Evolutionary conservation across 495 filamentous ascomycete genomes (phyloP), one percentile per base, ranked within the genome.

Genomic region (Penicillium goetzii): DNA sequence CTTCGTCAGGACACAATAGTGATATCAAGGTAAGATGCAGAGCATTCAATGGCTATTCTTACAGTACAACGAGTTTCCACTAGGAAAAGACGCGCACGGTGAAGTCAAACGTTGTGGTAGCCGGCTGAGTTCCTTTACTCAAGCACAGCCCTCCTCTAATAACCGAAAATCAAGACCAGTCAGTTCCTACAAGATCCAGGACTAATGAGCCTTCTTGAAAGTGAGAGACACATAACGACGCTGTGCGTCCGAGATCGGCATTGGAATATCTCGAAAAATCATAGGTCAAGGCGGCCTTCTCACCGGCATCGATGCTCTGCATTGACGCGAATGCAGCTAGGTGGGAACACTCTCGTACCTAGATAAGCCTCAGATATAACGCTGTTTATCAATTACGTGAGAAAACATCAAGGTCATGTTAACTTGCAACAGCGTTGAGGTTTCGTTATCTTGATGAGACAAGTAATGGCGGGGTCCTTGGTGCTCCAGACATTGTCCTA

Each of bases 401-500:
- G 17, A 1, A 8, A 15, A 51, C n/a, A 28, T 28, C 21, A 21
- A 30, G 14, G 0, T 28, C 21, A 30, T 28, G 25, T 51, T 25
- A 43, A 49, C 5, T 34, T 21, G 26, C 4, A 32, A 23, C 11
- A 38, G 6, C 3, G 4, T 36, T 33, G n/a, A 12, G 30, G 17
- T 55, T 38, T 6, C 17, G 32, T 55, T 55, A 36, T 55, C 52
- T 36, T 17, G 12, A 6, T 14, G 0, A 14, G 7, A 14, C n/a
- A 19, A 6, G n/a, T n/a, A 25, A 23, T 12, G 30, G 52, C 52
- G 52, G 19, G 52, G 32, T 23, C 12, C 10, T 23, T 12, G n/a
- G 21, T 55, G 23, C 52, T 55, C 52, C 52, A 55, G 30, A 14
- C 19, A 55, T 55, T 55, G n/a, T 36, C 52, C 21, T 30, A 25